These are phyloP conservation scores for Lipomyces sp. DNA, from an alignment of 805 yeast species.

Conservation along the genomic window DNA sequence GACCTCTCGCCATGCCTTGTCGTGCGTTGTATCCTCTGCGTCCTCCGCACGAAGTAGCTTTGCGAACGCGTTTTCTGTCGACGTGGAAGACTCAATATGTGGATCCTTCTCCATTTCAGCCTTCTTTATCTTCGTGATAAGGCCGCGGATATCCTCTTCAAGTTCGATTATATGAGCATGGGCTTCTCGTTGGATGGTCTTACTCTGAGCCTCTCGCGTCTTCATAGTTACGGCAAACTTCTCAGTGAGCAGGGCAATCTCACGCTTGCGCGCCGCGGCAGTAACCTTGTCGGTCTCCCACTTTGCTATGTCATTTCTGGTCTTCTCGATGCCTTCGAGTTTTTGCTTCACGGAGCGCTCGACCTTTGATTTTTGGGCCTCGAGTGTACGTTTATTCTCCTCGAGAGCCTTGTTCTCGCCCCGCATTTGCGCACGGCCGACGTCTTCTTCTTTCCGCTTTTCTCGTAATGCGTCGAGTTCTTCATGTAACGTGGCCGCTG, in stretches of 20 bases:
- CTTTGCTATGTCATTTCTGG: constrained; percentile 29
- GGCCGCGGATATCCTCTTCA: constrained; percentile 16
- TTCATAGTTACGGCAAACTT: background rate
- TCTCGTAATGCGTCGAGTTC: constrained; percentile 36
- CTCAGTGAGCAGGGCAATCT: constrained; percentile 1
- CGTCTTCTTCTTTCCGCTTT: constrained; percentile 35
- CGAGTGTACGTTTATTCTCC: constrained; percentile 39
- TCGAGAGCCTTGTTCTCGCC: constrained; percentile 40
- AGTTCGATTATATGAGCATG: constrained; percentile 18
- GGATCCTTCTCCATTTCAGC: constrained; percentile 22
- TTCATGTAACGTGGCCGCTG: constrained; percentile 31
- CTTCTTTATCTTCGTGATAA: constrained; percentile 17
- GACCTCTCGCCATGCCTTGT: constrained; percentile 38
- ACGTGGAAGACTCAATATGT: constrained; percentile 18
- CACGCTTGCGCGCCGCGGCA: constrained; percentile 6
- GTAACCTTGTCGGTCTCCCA: constrained; percentile 30
- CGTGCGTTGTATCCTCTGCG: constrained; percentile 31
- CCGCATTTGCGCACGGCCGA: constrained; percentile 36
- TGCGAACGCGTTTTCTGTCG: constrained; percentile 27
- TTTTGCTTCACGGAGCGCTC: constrained; percentile 28
- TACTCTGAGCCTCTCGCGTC: constrained; percentile 7
- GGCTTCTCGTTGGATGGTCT: constrained; percentile 15
- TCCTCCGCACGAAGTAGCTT: constrained; percentile 33
- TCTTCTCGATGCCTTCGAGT: constrained; percentile 26
- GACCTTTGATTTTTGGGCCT: constrained; percentile 37